Conservation (phyloP, 768 basidiomycete genomes). For the Tephrocybe sp. region DNA sequence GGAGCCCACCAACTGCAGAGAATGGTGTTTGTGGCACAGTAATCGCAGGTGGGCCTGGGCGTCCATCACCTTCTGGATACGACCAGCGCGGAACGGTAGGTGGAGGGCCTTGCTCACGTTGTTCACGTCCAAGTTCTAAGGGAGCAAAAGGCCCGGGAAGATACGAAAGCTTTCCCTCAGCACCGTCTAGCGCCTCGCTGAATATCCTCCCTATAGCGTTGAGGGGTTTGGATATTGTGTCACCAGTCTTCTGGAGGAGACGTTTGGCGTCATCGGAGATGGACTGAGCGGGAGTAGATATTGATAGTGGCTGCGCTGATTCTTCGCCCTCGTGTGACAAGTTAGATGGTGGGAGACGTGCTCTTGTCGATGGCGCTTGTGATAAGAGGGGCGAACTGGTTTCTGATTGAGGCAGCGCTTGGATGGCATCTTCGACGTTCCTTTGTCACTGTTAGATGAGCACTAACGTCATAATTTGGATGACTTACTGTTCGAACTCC, state of each 20-base stretch:
- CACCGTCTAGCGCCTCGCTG: conserved; percentile 76
- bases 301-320: conserved; percentile 76
- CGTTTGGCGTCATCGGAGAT: conserved; percentile 74
- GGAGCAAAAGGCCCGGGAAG: conserved; percentile 72
- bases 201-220: conserved; percentile 87
- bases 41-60: conserved; percentile 15
- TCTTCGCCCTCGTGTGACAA: conserved; percentile 81
- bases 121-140: conserved; percentile 60
- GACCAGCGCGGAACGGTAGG: conserved; percentile 39
- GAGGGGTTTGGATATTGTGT: conserved; percentile 89
- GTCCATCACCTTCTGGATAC: conserved; percentile 30
- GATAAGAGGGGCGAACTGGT: conserved; percentile 34
- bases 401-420: conserved; percentile 45
- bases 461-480: not conserved
- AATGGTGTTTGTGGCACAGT: conserved; percentile 33
- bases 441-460: conserved; percentile 23
- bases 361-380: conserved; percentile 25
- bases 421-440: conserved; percentile 55
- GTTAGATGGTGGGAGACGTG: conserved; percentile 15
- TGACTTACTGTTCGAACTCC: conserved; percentile 79
- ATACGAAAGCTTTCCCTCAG: conserved; percentile 62
- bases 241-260: conserved; percentile 87
- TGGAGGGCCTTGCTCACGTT: conserved; percentile 31
- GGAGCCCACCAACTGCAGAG: conserved; percentile 34
- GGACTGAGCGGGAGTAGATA: conserved; percentile 55